Percentiles rank a stretch among this genome's conserved stretches.
phyloP scores from a whole-genome alignment of 2,329 filamentous ascomycete species.

The Stachybotrys chartarum region DNA sequence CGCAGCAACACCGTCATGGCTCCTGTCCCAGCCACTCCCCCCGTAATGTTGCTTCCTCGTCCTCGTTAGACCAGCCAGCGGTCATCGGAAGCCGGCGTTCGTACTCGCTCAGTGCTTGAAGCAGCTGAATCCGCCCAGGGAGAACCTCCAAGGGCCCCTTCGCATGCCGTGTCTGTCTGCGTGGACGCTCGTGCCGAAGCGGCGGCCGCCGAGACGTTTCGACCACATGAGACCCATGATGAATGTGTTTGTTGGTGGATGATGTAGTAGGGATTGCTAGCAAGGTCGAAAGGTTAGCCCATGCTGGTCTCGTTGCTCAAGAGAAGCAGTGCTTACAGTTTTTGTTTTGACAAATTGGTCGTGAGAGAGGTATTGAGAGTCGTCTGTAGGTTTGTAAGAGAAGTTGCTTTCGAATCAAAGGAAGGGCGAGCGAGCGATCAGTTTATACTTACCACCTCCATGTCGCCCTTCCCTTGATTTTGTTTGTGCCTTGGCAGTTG shows the following conservation, averaged over 20 bases:
- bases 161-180: constrained; percentile 38
- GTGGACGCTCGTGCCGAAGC: constrained; percentile 42
- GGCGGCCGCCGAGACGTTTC: constrained; percentile 38
- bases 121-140: constrained; percentile 42
- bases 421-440: not conserved
- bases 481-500: not conserved
- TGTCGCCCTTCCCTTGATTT: not conserved
- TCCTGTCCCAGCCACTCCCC: not conserved
- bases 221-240: constrained; percentile 41
- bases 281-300: not conserved
- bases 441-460: not conserved
- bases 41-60: not conserved
- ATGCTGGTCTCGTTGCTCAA: not conserved
- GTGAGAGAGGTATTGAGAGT: not conserved
- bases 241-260: constrained; percentile 1
- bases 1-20: not conserved
- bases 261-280: not conserved
- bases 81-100: not conserved
- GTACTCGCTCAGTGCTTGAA: constrained; percentile 27
- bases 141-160: constrained; percentile 44
- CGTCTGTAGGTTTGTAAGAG: not conserved
- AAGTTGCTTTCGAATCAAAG: not conserved
- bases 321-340: not conserved
- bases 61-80: not conserved
- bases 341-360: too few relatives aligned